Evolutionary conservation across 345 rosid species (phyloP).

Genomic region (Arabis alpina): DNA sequence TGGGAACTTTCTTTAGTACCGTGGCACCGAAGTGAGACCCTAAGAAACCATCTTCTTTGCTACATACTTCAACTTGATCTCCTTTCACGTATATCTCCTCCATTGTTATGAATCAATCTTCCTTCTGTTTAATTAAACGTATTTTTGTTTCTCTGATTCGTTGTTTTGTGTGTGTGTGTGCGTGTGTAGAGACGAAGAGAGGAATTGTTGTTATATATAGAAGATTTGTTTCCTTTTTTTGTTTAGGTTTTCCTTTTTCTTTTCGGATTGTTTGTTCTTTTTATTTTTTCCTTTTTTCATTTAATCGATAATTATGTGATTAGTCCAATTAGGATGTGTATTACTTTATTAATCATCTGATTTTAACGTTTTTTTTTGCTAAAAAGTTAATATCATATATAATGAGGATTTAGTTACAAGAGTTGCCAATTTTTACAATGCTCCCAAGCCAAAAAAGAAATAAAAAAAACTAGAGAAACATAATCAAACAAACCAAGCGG

Average conservation of each 20-base stretch:
- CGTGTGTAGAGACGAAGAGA: neutral
- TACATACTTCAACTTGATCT: constrained; percentile 38
- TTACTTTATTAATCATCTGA: no score
- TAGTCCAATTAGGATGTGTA: neutral
- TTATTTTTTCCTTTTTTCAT: neutral
- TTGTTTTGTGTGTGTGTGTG: neutral
- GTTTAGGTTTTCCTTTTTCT: neutral
- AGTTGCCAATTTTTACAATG: no score
- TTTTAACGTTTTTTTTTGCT: no score
- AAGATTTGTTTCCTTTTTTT: constrained; percentile 1
- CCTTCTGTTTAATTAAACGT: neutral
- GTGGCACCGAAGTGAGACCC: constrained; percentile 39
- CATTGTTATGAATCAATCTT: neutral
- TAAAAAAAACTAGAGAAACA: no score
- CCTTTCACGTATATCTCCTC: constrained; percentile 8
- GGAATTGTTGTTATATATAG: neutral
- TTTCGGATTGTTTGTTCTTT: neutral
- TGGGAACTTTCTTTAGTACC: neutral
- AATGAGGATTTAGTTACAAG: no score
- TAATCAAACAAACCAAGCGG: no score
- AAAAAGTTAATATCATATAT: no score
- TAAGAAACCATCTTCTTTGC: constrained; percentile 43
- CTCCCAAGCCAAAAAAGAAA: no score
- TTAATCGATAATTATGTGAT: neutral
- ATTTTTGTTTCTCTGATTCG: neutral